Conservation (phyloP, 108 stramenopile species). For the Nitzschia sp. region DNA sequence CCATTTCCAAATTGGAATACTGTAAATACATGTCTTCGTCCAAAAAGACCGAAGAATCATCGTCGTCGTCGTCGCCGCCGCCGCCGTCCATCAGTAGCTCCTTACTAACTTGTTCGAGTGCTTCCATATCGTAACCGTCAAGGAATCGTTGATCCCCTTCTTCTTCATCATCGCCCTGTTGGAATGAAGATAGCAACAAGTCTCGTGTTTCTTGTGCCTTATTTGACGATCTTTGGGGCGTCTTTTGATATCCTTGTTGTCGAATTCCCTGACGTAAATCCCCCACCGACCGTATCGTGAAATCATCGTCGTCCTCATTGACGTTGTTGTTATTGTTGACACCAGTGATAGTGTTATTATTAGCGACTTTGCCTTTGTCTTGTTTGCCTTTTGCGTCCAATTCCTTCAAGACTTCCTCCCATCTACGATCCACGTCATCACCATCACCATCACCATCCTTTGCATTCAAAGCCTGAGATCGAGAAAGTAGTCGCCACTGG, state of each 20-base stretch:
- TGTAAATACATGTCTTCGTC: constrained; percentile 1
- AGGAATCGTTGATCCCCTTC: too few species aligned
- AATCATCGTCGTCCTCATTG: too few species aligned
- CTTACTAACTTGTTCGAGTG: too few species aligned
- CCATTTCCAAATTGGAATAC: not conserved
- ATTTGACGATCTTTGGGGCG: too few species aligned
- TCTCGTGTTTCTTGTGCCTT: too few species aligned
- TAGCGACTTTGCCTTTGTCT: too few species aligned
- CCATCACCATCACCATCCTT: not conserved
- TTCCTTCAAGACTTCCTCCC: not conserved
- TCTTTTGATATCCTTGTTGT: not conserved
- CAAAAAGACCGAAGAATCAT: constrained; percentile 4
- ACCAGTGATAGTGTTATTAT: not conserved
- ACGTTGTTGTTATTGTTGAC: not conserved
- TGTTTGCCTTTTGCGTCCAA: not conserved
- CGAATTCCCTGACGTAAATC: not conserved
- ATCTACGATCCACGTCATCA: not conserved
- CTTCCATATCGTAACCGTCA: too few species aligned
- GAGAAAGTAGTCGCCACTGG: too few species aligned
- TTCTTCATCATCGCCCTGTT: too few species aligned
- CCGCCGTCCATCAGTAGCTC: too few species aligned
- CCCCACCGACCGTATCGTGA: not conserved
- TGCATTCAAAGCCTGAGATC: too few species aligned
- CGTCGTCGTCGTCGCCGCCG: constrained; percentile 9
- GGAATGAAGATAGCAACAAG: too few species aligned